Base-by-base conservation (phyloP, 1,139 yeast species). In the Yamadazyma blattariae region DNA sequence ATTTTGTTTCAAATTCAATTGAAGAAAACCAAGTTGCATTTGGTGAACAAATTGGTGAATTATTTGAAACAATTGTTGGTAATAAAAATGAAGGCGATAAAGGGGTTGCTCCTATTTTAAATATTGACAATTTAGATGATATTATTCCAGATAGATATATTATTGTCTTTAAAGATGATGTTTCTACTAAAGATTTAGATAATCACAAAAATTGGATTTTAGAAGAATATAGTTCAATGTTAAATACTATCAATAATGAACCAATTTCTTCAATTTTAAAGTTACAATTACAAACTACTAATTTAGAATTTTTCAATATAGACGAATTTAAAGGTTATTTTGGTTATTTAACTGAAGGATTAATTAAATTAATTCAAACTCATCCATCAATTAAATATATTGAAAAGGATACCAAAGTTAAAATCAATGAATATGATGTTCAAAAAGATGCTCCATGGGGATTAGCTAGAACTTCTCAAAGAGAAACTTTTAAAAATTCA, bases 381-480 rank as follows among this genome's bases (percentile, higher is more conserved):
- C 77, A 78, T 55, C 89, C 90, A n/a, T 69, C 75, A 38, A 88
- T 89, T 39, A 78, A 79, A 32, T 79, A 77, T 51, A 79, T 89
- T 44, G 97, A 89, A 71, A 71, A 72, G 48, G 96, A 89, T 61
- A 83, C 95, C 5, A 65, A 74, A 44, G 96, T 89, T 35, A 66
- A 71, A 47, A 77, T 90, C 34, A 63, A 68, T 41, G 84, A 82
- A 50, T 77, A 79, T 47, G 67, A 68, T 38, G 51, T 76, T 41
- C 92, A 88, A 68, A 80, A 79, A 53, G 88, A 88, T 47, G 92
- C 96, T 31, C 96, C 96, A 39, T 89, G 97, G 97, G 97, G 97
- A 52, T 75, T 90, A 50, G 94, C 97, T 32, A 82, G 98, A 68
- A 78, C 90, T 42, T 87, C 96, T 33, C 96, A 90, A 70, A 83